Evolutionary conservation across 768 basidiomycete species (phyloP).

Genomic region (Lactifluus pinguis): DNA sequence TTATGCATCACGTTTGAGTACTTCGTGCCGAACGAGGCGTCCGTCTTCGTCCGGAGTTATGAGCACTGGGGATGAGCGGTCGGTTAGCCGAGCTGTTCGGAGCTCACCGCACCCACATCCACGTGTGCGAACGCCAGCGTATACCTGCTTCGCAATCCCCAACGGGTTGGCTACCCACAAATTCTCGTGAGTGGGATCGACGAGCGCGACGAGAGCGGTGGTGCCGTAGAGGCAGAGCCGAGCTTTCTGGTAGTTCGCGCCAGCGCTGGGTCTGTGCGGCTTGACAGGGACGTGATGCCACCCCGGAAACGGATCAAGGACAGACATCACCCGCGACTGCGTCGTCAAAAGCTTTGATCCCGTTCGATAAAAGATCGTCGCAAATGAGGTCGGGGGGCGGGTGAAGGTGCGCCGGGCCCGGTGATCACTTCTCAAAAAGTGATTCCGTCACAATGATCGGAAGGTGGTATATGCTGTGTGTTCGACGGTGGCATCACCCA

Average conservation of each 20-base stretch:
- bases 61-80: slow-evolving; percentile 20
- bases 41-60: slow-evolving; percentile 38
- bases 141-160: slow-evolving; percentile 77
- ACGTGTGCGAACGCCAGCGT: slow-evolving; percentile 23
- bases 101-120: background rate
- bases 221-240: slow-evolving; percentile 76
- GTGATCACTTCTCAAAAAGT: slow-evolving; percentile 29
- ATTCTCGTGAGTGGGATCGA: slow-evolving; percentile 59
- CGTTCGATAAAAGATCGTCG: slow-evolving; percentile 28
- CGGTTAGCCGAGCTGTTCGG: background rate
- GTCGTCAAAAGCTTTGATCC: slow-evolving; percentile 35
- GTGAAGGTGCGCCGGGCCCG: slow-evolving; percentile 17
- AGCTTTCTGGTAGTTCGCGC: slow-evolving; percentile 57
- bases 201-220: slow-evolving; percentile 64
- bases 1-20: slow-evolving; percentile 62
- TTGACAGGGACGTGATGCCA: slow-evolving; percentile 38
- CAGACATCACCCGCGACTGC: slow-evolving; percentile 38
- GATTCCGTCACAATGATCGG: slow-evolving; percentile 32
- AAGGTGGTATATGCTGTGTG: slow-evolving; percentile 33
- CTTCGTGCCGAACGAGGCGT: slow-evolving; percentile 45
- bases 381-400: slow-evolving; percentile 30
- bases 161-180: slow-evolving; percentile 77
- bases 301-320: slow-evolving; percentile 42
- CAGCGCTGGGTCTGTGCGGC: slow-evolving; percentile 35
- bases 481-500: slow-evolving; percentile 40